These are phyloP conservation scores for Lipomyces lipofer DNA, from an alignment of 805 yeast species.

Conservation along the genomic window DNA sequence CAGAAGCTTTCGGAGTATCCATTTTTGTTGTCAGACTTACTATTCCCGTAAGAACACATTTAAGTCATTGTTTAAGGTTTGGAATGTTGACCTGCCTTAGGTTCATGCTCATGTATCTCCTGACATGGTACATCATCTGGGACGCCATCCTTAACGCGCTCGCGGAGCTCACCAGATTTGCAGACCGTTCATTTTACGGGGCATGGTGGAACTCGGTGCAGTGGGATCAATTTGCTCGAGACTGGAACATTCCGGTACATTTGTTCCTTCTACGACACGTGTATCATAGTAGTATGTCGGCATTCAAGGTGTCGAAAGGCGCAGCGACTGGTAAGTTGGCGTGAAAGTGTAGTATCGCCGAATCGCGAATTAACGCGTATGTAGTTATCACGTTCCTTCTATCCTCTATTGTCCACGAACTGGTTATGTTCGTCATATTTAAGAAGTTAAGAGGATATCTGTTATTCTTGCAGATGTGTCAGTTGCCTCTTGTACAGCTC, in stretches of 20 bases:
- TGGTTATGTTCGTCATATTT: slow-evolving; percentile 88
- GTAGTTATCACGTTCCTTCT: slow-evolving; percentile 60
- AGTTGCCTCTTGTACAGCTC: slow-evolving; percentile 72
- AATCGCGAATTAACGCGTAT: background rate
- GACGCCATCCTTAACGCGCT: slow-evolving; percentile 86
- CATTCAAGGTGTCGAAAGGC: slow-evolving; percentile 61
- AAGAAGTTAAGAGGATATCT: slow-evolving; percentile 77
- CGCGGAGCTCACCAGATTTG: slow-evolving; percentile 84
- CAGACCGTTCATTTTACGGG: slow-evolving; percentile 90
- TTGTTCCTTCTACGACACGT: slow-evolving; percentile 87
- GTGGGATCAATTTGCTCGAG: slow-evolving; percentile 90
- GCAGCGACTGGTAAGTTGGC: slow-evolving; percentile 62
- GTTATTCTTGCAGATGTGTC: slow-evolving; percentile 79
- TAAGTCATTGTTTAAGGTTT: background rate
- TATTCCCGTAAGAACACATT: slow-evolving; percentile 55
- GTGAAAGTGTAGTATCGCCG: no score
- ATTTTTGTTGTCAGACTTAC: slow-evolving; percentile 63
- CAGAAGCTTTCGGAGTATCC: slow-evolving; percentile 52
- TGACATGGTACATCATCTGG: slow-evolving; percentile 90
- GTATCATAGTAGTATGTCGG: slow-evolving; percentile 84
- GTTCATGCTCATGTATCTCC: slow-evolving; percentile 69
- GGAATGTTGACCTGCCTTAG: background rate
- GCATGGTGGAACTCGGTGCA: slow-evolving; percentile 97
- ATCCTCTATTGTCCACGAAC: slow-evolving; percentile 83
- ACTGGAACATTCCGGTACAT: slow-evolving; percentile 96